These are phyloP conservation scores for Chlorella sp. DNA, from an alignment of 139 green algal genomes.

Conservation along the genomic window DNA sequence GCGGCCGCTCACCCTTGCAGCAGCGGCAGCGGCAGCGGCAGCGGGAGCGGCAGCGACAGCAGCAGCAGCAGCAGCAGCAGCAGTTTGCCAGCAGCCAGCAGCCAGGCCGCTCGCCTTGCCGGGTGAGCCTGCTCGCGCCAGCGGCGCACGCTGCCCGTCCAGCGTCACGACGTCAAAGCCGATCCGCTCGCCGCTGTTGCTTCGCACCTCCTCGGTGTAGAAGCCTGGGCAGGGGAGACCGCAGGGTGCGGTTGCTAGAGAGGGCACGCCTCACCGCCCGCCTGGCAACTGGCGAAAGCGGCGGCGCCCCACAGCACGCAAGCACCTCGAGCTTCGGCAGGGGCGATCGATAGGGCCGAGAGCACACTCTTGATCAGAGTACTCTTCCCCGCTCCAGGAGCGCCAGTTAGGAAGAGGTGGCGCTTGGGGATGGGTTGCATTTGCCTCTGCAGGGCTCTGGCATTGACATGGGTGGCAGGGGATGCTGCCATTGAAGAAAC, in stretches of 20 bases:
- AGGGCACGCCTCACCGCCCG: too few relatives aligned
- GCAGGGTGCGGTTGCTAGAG: not conserved
- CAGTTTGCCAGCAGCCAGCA: not conserved
- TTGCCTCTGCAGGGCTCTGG: not conserved
- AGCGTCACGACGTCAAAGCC: slow-evolving; percentile 47
- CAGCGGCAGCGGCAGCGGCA: too few relatives aligned
- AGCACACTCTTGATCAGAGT: slow-evolving; percentile 22
- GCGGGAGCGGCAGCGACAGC: not conserved
- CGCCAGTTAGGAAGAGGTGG: slow-evolving; percentile 45
- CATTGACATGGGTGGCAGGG: not conserved
- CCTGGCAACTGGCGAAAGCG: too few relatives aligned
- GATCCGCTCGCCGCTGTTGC: slow-evolving; percentile 20
- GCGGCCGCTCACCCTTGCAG: too few relatives aligned
- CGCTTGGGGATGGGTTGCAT: not conserved
- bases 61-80: not conserved
- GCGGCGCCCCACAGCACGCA: too few relatives aligned
- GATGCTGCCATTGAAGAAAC: too few relatives aligned
- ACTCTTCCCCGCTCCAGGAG: slow-evolving; percentile 36
- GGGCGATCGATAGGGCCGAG: not conserved
- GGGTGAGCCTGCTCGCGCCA: slow-evolving; percentile 21
- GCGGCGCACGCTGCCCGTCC: slow-evolving; percentile 6
- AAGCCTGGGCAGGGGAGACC: slow-evolving; percentile 12
- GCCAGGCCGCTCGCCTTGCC: not conserved
- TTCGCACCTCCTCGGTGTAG: slow-evolving; percentile 33
- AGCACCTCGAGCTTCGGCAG: too few relatives aligned